These are phyloP conservation scores for Fraxinus xanthoxyloides DNA, from an alignment of 305 asterid species.

Conservation along the genomic window DNA sequence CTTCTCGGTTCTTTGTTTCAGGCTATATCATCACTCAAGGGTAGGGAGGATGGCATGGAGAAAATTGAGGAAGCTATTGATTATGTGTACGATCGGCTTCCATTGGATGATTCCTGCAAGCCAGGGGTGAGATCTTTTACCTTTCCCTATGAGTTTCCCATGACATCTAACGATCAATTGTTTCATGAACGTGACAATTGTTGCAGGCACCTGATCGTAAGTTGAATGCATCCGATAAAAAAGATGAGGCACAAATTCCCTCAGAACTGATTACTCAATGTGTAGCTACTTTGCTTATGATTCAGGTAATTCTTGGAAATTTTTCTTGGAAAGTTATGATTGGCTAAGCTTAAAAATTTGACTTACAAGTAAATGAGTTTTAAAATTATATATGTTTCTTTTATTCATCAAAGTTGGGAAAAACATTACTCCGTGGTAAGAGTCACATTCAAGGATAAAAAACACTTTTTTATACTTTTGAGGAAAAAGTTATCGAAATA, in stretches of 20 bases:
- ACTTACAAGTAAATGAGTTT: neutral
- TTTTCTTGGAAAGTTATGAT: neutral
- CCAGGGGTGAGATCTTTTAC: slow-evolving; percentile 44
- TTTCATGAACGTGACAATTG: slow-evolving; percentile 18
- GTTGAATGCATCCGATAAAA: slow-evolving; percentile 33
- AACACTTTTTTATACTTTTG: neutral
- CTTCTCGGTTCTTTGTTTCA: slow-evolving; percentile 26
- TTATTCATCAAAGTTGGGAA: neutral
- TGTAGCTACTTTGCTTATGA: slow-evolving; percentile 85
- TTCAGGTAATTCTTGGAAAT: slow-evolving; percentile 59
- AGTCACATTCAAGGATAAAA: neutral
- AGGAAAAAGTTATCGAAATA: neutral
- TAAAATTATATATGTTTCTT: neutral
- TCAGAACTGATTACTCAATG: slow-evolving; percentile 78
- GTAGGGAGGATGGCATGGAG: slow-evolving; percentile 46
- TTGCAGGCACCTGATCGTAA: slow-evolving; percentile 57
- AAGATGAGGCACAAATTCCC: slow-evolving; percentile 60
- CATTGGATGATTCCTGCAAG: slow-evolving; percentile 50
- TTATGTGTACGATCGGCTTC: slow-evolving; percentile 70
- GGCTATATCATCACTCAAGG: slow-evolving; percentile 70
- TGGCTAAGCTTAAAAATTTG: neutral
- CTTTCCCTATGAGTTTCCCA: slow-evolving; percentile 15
- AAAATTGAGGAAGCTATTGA: slow-evolving; percentile 86
- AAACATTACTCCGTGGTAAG: neutral
- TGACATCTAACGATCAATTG: slow-evolving; percentile 8